Conservation (phyloP, 768 basidiomycete species). For the Leccinum arenicola region DNA sequence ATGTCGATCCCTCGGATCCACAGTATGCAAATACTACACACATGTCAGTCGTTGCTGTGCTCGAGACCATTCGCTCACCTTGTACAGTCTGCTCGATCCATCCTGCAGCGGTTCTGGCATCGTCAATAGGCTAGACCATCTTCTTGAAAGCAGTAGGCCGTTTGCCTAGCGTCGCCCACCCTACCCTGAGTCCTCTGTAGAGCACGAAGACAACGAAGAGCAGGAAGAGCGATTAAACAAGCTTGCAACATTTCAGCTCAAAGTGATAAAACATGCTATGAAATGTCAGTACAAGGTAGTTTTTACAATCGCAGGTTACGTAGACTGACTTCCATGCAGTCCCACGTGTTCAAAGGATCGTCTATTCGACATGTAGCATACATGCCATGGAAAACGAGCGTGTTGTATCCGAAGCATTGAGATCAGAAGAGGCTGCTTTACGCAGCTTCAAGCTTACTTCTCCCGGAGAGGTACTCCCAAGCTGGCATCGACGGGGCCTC, state of each 20-base stretch:
- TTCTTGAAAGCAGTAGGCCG: slow-evolving; percentile 65
- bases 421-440: slow-evolving; percentile 61
- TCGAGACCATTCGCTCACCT: slow-evolving; percentile 1
- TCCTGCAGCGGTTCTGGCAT: slow-evolving; percentile 97
- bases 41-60: slow-evolving; percentile 56
- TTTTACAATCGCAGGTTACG: slow-evolving; percentile 1
- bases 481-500: slow-evolving; percentile 81
- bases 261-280: slow-evolving; percentile 94
- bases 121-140: slow-evolving; percentile 83
- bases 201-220: slow-evolving; percentile 53
- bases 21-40: slow-evolving; percentile 73
- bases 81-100: slow-evolving; percentile 79
- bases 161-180: slow-evolving; percentile 2
- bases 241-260: slow-evolving; percentile 83
- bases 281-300: slow-evolving; percentile 56
- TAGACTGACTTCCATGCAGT: slow-evolving; percentile 44
- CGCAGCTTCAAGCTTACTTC: slow-evolving; percentile 70
- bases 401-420: slow-evolving; percentile 75
- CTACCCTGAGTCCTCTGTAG: slow-evolving; percentile 30
- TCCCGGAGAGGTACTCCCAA: slow-evolving; percentile 63
- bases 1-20: slow-evolving; percentile 61
- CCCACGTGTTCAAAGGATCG: slow-evolving; percentile 73
- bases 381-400: slow-evolving; percentile 91
- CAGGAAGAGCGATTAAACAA: slow-evolving; percentile 74
- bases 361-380: slow-evolving; percentile 97